phyloP scores from a whole-genome alignment of 306 rosid species.

The Luffa acutangula region DNA sequence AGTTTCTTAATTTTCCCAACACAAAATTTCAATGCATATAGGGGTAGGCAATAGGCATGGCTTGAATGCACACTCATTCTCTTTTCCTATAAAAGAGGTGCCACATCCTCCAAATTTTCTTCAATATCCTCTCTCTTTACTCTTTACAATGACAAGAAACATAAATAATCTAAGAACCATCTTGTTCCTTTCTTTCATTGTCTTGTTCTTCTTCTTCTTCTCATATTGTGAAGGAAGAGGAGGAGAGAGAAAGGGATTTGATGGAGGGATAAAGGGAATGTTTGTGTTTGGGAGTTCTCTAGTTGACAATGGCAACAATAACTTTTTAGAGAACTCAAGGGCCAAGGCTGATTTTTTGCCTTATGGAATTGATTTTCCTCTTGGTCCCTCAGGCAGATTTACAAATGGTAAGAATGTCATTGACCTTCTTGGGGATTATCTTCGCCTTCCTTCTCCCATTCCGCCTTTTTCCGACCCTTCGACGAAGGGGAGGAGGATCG shows the following conservation, averaged over 20 bases:
- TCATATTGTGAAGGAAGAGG: neutral
- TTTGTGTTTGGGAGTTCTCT: constrained; percentile 46
- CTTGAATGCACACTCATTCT: neutral
- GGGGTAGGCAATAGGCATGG: neutral
- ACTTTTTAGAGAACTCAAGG: constrained; percentile 20
- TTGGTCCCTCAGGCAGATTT: constrained; percentile 37
- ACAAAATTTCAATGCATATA: too few relatives aligned
- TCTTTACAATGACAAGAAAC: neutral
- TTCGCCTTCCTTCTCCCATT: constrained; percentile 23
- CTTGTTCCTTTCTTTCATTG: neutral
- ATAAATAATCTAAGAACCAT: neutral
- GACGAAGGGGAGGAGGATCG: constrained; percentile 21
- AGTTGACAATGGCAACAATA: constrained; percentile 47
- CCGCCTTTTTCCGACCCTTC: constrained; percentile 31
- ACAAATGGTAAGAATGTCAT: constrained; percentile 40
- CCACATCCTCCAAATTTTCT: neutral
- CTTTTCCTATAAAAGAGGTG: neutral
- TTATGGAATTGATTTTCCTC: constrained; percentile 35
- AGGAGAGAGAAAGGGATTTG: neutral
- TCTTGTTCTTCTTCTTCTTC: neutral
- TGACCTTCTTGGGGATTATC: constrained; percentile 29
- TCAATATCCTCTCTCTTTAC: neutral
- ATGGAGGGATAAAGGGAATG: constrained; percentile 24
- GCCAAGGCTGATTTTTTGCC: constrained; percentile 39
- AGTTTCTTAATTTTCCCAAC: too few relatives aligned